phyloP scores from a whole-genome alignment of 768 basidiomycete species.

The Russula olivacea region DNA sequence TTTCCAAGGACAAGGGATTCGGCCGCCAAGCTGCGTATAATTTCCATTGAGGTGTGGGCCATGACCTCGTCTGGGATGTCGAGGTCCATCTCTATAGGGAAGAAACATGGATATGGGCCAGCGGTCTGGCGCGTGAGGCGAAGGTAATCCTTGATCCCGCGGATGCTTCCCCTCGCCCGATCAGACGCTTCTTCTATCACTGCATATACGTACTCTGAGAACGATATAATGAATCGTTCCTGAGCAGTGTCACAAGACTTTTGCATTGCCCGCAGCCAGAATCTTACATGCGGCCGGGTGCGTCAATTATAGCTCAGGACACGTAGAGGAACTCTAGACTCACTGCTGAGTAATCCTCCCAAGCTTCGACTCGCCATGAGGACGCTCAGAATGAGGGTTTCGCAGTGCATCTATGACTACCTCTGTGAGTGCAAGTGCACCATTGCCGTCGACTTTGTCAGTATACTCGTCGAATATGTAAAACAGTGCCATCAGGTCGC shows the following conservation, averaged over 20 bases:
- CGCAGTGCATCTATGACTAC: constrained; percentile 38
- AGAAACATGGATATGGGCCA: constrained; percentile 39
- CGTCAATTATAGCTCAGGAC: not conserved
- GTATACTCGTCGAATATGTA: constrained; percentile 49
- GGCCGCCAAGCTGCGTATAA: constrained; percentile 29
- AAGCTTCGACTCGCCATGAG: constrained; percentile 35
- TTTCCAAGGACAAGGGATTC: constrained; percentile 41
- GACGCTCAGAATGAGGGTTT: constrained; percentile 35
- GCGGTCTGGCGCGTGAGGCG: constrained; percentile 37
- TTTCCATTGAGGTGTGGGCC: constrained; percentile 35
- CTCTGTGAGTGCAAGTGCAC: constrained; percentile 31
- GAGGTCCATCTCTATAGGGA: constrained; percentile 34
- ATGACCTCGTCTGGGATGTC: constrained; percentile 40
- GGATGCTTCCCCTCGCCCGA: constrained; percentile 32
- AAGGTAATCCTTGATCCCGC: constrained; percentile 40
- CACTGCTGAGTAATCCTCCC: constrained; percentile 41
- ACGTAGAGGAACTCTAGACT: constrained; percentile 18
- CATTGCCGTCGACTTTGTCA: constrained; percentile 35
- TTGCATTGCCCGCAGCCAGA: constrained; percentile 33
- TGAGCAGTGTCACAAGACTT: constrained; percentile 27
- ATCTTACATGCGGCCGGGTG: constrained; percentile 32
- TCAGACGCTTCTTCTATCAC: constrained; percentile 42
- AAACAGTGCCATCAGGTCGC: constrained; percentile 48
- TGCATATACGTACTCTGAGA: constrained; percentile 35
- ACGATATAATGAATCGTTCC: constrained; percentile 35